Percentiles rank a stretch among this genome's conserved stretches.
Conservation (phyloP, 2,329 filamentous ascomycete genomes). For the Neopestalotiopsis clavispora region DNA sequence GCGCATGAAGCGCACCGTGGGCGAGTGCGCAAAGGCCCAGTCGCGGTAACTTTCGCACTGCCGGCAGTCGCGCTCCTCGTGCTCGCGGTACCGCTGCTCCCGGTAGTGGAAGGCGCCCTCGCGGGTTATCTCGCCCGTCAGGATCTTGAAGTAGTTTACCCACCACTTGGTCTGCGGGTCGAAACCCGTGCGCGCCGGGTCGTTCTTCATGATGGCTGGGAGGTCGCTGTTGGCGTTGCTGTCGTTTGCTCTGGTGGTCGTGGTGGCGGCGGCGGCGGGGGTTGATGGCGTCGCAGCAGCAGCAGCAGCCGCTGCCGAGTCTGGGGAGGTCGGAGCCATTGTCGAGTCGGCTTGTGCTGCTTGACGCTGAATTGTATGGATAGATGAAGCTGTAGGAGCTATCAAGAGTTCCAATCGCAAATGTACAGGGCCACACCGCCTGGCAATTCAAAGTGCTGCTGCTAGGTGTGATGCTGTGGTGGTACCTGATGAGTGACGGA, state of each 20-base stretch:
- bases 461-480: neutral
- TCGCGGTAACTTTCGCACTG: slow-evolving; percentile 82
- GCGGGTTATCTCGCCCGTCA: slow-evolving; percentile 73
- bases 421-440: slow-evolving; percentile 13
- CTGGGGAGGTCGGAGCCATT: neutral
- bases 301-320: slow-evolving; percentile 2
- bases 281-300: slow-evolving; percentile 16
- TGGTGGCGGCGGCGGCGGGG: slow-evolving; percentile 18
- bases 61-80: slow-evolving; percentile 79
- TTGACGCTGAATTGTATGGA: neutral
- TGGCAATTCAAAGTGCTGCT: slow-evolving; percentile 9
- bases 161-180: slow-evolving; percentile 68
- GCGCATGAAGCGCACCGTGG: slow-evolving; percentile 84
- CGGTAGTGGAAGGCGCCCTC: slow-evolving; percentile 79
- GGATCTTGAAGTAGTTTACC: slow-evolving; percentile 85
- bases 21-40: slow-evolving; percentile 84
- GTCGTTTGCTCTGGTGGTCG: slow-evolving; percentile 6
- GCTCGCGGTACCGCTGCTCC: slow-evolving; percentile 72
- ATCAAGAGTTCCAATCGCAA: neutral
- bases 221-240: slow-evolving; percentile 19
- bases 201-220: slow-evolving; percentile 53
- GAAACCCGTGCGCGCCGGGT: slow-evolving; percentile 66
- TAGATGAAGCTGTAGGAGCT: neutral
- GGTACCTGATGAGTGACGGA: neutral
- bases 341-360: neutral